phyloP scores from a whole-genome alignment of 2,329 filamentous ascomycete species.

The Volutella citrinella region DNA sequence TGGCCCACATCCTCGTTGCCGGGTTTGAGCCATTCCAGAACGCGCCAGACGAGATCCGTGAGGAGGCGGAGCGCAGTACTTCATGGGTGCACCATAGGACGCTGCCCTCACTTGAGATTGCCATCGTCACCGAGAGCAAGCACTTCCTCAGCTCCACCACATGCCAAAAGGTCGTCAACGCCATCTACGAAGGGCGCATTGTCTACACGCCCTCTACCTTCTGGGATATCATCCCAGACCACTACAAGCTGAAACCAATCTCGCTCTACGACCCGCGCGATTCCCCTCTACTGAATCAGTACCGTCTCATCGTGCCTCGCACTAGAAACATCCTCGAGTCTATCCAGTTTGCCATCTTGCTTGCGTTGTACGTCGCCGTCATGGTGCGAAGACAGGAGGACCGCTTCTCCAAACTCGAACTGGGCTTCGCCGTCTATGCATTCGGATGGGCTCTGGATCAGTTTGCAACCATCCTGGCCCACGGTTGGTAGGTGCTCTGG shows the following conservation, averaged over 20 bases:
- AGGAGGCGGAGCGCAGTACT: conserved; percentile 50
- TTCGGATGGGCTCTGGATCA: conserved; percentile 79
- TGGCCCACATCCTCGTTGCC: conserved; percentile 77
- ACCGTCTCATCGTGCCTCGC: conserved; percentile 77
- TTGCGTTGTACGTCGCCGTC: conserved; percentile 66
- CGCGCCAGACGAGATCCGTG: conserved; percentile 64
- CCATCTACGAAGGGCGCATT: conserved; percentile 76
- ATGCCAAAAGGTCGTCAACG: conserved; percentile 77
- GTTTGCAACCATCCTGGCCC: conserved; percentile 72
- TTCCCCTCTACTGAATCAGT: conserved; percentile 77
- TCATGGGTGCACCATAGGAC: conserved; percentile 54
- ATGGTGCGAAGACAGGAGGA: conserved; percentile 67
- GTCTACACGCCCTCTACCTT: conserved; percentile 81
- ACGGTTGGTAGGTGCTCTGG: conserved; percentile 52
- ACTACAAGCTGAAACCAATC: conserved; percentile 81
- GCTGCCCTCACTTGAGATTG: conserved; percentile 76
- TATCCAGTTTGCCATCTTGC: conserved; percentile 67
- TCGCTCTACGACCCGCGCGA: conserved; percentile 75
- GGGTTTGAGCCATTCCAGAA: conserved; percentile 86
- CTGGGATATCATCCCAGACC: conserved; percentile 80
- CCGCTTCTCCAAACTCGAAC: conserved; percentile 55
- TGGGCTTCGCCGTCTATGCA: conserved; percentile 69
- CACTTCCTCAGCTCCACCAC: conserved; percentile 73
- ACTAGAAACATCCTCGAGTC: conserved; percentile 75
- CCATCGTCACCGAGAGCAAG: conserved; percentile 80